These are phyloP conservation scores for Chlorokybus atmophyticus DNA, from an alignment of 139 green algal genomes.

Conservation along the genomic window DNA sequence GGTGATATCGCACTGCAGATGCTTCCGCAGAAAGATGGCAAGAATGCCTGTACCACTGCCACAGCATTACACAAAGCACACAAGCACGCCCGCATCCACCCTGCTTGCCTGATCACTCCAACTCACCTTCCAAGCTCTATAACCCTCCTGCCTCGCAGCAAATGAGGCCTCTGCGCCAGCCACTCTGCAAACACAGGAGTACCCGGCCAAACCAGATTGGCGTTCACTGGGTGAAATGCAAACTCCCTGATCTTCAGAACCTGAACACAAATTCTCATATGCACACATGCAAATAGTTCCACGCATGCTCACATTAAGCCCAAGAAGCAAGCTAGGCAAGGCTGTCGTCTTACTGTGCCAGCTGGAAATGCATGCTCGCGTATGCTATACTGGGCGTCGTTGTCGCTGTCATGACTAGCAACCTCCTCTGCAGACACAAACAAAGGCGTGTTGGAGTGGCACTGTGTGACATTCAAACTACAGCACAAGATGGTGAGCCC, in stretches of 20 bases:
- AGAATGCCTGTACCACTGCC: slow-evolving; percentile 21
- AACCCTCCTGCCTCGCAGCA: slow-evolving; percentile 6
- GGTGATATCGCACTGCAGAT: slow-evolving; percentile 14
- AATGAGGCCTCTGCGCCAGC: slow-evolving; percentile 4
- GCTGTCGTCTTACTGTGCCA: no score
- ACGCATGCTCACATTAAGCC: no score
- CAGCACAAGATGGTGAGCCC: no score
- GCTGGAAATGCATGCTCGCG: no score
- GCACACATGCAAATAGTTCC: no score
- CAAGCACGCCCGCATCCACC: not conserved
- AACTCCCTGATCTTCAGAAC: slow-evolving; percentile 23
- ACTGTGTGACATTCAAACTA: no score
- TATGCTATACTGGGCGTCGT: no score
- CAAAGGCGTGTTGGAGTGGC: no score
- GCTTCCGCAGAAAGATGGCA: slow-evolving; percentile 15
- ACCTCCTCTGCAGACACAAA: no score
- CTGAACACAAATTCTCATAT: slow-evolving; percentile 11
- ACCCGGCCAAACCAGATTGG: slow-evolving; percentile 25
- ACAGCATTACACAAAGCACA: not conserved
- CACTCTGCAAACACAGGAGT: slow-evolving; percentile 15
- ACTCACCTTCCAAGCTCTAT: slow-evolving; percentile 20
- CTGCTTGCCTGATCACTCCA: not conserved
- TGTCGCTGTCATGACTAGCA: no score
- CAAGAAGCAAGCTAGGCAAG: no score
- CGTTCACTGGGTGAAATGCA: slow-evolving; percentile 23